Evolutionary conservation across 2,329 filamentous ascomycete species (phyloP).

Genomic region (Seiridium cupressi): DNA sequence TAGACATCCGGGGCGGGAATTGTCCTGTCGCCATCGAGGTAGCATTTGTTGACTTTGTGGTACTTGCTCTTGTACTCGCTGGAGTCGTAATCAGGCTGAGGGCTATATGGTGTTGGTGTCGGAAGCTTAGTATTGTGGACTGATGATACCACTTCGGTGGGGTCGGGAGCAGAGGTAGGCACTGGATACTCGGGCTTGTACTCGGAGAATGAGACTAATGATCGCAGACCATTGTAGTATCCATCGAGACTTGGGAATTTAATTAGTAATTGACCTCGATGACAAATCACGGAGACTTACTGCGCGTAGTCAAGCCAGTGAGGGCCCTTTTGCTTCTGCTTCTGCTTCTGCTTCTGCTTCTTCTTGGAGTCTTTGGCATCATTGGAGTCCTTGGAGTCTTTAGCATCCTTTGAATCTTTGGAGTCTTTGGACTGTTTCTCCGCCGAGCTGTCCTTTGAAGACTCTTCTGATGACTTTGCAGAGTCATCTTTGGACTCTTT

Average conservation of each 20-base stretch:
- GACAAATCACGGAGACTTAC: slow-evolving; percentile 29
- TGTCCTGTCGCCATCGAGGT: slow-evolving; percentile 57
- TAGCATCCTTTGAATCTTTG: neutral
- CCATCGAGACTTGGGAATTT: slow-evolving; percentile 62
- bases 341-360: slow-evolving; percentile 1
- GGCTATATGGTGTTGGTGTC: slow-evolving; percentile 56
- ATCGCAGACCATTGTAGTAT: slow-evolving; percentile 77
- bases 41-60: slow-evolving; percentile 58
- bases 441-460: neutral
- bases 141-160: slow-evolving; percentile 17
- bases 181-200: slow-evolving; percentile 74
- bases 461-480: slow-evolving; percentile 18
- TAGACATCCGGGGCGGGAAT: slow-evolving; percentile 61
- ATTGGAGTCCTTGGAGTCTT: neutral
- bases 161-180: slow-evolving; percentile 11
- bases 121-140: slow-evolving; percentile 36
- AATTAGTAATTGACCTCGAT: slow-evolving; percentile 11
- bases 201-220: slow-evolving; percentile 60
- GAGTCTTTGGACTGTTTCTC: neutral
- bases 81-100: slow-evolving; percentile 65
- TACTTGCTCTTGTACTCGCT: slow-evolving; percentile 52
- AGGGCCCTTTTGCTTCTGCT: slow-evolving; percentile 15
- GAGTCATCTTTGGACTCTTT: slow-evolving; percentile 6
- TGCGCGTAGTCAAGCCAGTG: slow-evolving; percentile 40
- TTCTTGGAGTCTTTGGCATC: neutral